Conservation (phyloP, 169 alveolate genomes). For the Eimeria necatrix region DNA sequence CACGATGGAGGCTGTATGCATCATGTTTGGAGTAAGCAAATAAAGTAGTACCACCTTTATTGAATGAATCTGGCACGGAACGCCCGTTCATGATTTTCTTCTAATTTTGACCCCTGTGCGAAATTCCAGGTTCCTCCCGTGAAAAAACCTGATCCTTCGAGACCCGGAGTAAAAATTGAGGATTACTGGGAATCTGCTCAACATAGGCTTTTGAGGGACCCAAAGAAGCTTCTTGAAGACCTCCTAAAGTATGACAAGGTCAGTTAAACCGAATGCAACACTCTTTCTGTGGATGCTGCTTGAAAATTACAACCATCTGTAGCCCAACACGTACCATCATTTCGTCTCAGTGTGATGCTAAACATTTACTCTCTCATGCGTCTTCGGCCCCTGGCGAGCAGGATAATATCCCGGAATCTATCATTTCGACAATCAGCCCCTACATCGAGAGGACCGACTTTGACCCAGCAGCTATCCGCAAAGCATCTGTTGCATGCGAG, state of each 20-base stretch:
- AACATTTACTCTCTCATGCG: conserved; percentile 18
- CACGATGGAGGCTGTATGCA: conserved; percentile 91
- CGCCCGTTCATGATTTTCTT: too few relatives aligned
- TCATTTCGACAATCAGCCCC: conserved; percentile 95
- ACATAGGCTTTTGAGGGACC: conserved; percentile 90
- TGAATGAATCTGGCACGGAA: too few relatives aligned
- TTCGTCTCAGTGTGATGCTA: conserved; percentile 71
- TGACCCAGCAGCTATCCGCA: conserved; percentile 91
- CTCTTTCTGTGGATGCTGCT: neutral
- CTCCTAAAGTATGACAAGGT: conserved; percentile 90
- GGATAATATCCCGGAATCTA: conserved; percentile 97
- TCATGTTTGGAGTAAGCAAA: conserved; percentile 87
- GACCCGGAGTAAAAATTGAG: conserved; percentile 88
- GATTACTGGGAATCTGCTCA: conserved; percentile 94
- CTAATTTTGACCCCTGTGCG: neutral
- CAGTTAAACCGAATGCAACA: neutral
- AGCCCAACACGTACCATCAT: neutral
- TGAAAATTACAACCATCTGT: neutral
- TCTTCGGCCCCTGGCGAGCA: conserved; percentile 91
- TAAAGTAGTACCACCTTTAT: too few relatives aligned
- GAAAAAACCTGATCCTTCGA: conserved; percentile 87
- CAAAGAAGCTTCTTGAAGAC: conserved; percentile 90
- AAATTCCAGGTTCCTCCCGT: conserved; percentile 84
- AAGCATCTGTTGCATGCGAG: conserved; percentile 93
- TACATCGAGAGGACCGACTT: conserved; percentile 91